Percentiles rank a stretch among this genome's conserved stretches.
Evolutionary conservation across 1,284 basidiomycete genomes (phyloP).

Genomic region (Lentinus polychrous): DNA sequence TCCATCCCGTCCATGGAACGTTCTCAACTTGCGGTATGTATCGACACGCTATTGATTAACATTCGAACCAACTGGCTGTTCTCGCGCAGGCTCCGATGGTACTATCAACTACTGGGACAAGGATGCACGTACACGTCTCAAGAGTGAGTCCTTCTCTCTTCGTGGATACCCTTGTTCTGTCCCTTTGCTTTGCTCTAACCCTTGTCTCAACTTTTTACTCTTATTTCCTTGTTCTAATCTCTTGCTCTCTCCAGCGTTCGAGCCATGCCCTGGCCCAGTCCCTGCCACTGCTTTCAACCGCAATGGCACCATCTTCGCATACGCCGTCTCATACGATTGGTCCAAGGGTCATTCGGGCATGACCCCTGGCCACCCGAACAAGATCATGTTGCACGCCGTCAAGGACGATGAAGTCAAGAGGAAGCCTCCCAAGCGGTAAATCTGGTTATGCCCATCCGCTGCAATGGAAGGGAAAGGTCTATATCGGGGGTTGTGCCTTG

Average conservation of each 20-base stretch:
- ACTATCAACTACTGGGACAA: slow-evolving; percentile 89
- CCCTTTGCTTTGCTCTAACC: too few relatives aligned
- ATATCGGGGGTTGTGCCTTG: too few relatives aligned
- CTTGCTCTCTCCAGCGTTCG: slow-evolving; percentile 47
- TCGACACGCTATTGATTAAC: slow-evolving; percentile 4
- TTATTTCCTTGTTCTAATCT: background rate
- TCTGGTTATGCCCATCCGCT: too few relatives aligned
- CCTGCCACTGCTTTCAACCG: slow-evolving; percentile 78
- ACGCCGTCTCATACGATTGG: slow-evolving; percentile 88
- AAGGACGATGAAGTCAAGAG: slow-evolving; percentile 87
- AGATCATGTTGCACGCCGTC: slow-evolving; percentile 86
- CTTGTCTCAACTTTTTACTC: too few relatives aligned
- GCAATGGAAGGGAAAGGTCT: too few relatives aligned
- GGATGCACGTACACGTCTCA: slow-evolving; percentile 82
- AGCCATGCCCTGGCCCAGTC: slow-evolving; percentile 64
- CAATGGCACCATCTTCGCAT: slow-evolving; percentile 84
- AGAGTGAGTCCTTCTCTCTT: slow-evolving; percentile 50
- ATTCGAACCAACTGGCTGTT: background rate
- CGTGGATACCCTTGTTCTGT: too few relatives aligned
- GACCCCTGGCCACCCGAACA: slow-evolving; percentile 75
- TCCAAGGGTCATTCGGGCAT: slow-evolving; percentile 84
- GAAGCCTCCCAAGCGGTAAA: slow-evolving; percentile 35
- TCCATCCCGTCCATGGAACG: slow-evolving; percentile 90
- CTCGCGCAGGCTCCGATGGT: slow-evolving; percentile 58
- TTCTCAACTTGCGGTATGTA: slow-evolving; percentile 86